These are phyloP conservation scores for Trichocladium uniseriatum DNA, from an alignment of 495 filamentous ascomycete genomes.

Conservation along the genomic window DNA sequence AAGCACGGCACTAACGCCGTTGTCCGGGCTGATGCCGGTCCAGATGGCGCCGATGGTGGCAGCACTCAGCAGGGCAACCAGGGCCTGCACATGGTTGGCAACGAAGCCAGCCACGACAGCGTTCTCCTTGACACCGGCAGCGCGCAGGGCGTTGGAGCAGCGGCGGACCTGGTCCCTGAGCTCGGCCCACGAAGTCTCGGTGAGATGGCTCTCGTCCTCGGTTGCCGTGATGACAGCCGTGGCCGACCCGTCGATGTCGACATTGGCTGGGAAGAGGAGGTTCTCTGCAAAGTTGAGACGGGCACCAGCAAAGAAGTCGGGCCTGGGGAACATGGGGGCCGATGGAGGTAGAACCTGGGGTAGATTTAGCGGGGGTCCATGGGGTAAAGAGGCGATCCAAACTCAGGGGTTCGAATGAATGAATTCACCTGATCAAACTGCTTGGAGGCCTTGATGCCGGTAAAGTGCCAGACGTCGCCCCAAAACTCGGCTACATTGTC, in stretches of 20 bases:
- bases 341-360: constrained; percentile 57
- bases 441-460: constrained; percentile 58
- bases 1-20: constrained; percentile 60
- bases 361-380: constrained; percentile 1
- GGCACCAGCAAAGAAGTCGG: constrained; percentile 70
- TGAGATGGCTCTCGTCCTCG: constrained; percentile 52
- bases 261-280: constrained; percentile 62
- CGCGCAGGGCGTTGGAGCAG: constrained; percentile 62
- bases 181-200: constrained; percentile 65
- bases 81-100: constrained; percentile 73
- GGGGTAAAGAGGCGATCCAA: background rate
- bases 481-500: constrained; percentile 69
- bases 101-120: constrained; percentile 73
- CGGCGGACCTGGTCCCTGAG: constrained; percentile 65
- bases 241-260: constrained; percentile 41
- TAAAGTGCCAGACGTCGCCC: constrained; percentile 78
- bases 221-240: constrained; percentile 67
- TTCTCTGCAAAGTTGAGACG: constrained; percentile 89
- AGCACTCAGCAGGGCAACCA: constrained; percentile 79
- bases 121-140: constrained; percentile 56
- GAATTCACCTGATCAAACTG: constrained; percentile 54
- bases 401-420: background rate
- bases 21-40: constrained; percentile 82
- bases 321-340: constrained; percentile 71
- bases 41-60: constrained; percentile 78